phyloP scores from a whole-genome alignment of 1,139 yeast species.

The Yamadazyma triangularis region DNA sequence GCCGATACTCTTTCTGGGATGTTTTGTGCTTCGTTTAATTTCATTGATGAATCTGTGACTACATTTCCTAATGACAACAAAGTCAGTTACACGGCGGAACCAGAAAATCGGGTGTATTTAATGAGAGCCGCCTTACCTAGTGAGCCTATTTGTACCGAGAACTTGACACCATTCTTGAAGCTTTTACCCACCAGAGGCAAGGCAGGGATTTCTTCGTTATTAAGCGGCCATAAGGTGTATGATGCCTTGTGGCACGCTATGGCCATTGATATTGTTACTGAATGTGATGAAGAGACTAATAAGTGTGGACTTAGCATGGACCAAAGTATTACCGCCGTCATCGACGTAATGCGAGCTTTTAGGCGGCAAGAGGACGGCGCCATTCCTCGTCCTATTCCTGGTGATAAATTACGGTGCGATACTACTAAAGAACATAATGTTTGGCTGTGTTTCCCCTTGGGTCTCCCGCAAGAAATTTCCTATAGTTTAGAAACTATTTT shows the following conservation, averaged over 20 bases:
- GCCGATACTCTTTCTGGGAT: slow-evolving; percentile 82
- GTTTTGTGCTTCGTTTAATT: slow-evolving; percentile 92
- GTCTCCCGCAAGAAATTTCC: slow-evolving; percentile 46
- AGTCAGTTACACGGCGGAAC: slow-evolving; percentile 17
- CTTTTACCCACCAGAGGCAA: slow-evolving; percentile 90
- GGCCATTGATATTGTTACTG: slow-evolving; percentile 77
- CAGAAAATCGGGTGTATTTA: slow-evolving; percentile 43
- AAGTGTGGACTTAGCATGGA: slow-evolving; percentile 53
- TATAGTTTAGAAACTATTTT: slow-evolving; percentile 64
- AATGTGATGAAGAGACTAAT: slow-evolving; percentile 29
- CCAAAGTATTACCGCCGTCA: slow-evolving; percentile 70
- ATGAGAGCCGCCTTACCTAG: slow-evolving; percentile 87
- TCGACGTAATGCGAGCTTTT: slow-evolving; percentile 65
- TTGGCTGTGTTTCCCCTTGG: slow-evolving; percentile 76
- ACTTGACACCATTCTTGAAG: slow-evolving; percentile 88
- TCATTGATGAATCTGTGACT: slow-evolving; percentile 76
- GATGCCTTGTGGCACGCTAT: slow-evolving; percentile 94
- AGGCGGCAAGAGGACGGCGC: slow-evolving; percentile 58
- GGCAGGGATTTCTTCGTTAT: slow-evolving; percentile 78
- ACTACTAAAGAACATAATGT: slow-evolving; percentile 49
- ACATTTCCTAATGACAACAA: slow-evolving; percentile 64
- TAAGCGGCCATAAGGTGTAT: slow-evolving; percentile 94
- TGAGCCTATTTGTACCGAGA: slow-evolving; percentile 97
- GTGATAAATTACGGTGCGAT: slow-evolving; percentile 70
- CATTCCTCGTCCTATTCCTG: slow-evolving; percentile 76